Evolutionary conservation across 129 eudicot genomes (phyloP).

Genomic region (carrot (Daucus carota)): DNA sequence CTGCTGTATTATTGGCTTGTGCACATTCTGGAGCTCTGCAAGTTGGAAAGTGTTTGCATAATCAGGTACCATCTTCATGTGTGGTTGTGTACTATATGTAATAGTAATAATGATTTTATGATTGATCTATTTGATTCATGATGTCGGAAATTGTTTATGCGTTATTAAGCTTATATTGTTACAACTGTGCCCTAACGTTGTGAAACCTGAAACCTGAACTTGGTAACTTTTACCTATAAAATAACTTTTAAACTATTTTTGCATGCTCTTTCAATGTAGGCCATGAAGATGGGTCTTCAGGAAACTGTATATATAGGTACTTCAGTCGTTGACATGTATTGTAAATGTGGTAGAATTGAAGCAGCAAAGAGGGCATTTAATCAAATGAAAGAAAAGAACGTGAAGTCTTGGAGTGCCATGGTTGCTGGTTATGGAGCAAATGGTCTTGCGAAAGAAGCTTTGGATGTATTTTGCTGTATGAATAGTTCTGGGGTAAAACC

Average conservation of each 20-base stretch:
- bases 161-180: not conserved
- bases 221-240: not conserved
- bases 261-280: constrained; percentile 14
- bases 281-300: constrained; percentile 37
- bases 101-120: not conserved
- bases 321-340: constrained; percentile 49
- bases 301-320: constrained; percentile 37
- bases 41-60: constrained; percentile 40
- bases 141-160: not conserved
- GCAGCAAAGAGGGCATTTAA: constrained; percentile 40
- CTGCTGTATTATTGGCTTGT: constrained; percentile 44
- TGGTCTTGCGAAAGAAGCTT: constrained; percentile 37
- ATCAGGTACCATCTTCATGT: constrained; percentile 21
- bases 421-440: constrained; percentile 47
- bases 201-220: not conserved
- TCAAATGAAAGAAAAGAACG: constrained; percentile 31
- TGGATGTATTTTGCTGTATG: constrained; percentile 28
- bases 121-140: not conserved
- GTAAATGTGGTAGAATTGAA: constrained; percentile 32
- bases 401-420: constrained; percentile 47
- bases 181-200: not conserved
- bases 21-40: constrained; percentile 38
- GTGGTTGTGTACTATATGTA: not conserved
- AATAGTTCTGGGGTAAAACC: constrained; percentile 29
- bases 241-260: not conserved